A percentile compares a stretch with the other conserved stretches of the same genome.
Evolutionary conservation across 768 basidiomycete genomes (phyloP).

Genomic region (Lactifluus rugatus): DNA sequence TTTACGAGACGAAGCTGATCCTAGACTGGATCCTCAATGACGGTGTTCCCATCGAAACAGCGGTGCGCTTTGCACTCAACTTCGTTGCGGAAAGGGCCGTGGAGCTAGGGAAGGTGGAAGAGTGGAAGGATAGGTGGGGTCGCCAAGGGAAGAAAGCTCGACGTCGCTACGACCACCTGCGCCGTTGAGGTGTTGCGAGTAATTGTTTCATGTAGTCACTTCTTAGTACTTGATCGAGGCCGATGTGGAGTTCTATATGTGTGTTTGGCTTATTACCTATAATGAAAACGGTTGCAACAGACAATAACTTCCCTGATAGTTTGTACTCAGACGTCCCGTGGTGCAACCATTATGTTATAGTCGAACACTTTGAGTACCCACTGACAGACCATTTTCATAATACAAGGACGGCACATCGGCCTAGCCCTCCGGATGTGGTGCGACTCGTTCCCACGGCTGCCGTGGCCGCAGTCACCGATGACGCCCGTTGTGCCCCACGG

Average conservation of each 20-base stretch:
- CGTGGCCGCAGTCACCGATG: neutral
- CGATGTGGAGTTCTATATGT: neutral
- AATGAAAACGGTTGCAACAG: neutral
- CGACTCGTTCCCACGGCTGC: too few relatives aligned
- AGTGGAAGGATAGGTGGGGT: neutral
- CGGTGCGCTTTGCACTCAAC: neutral
- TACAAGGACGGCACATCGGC: neutral
- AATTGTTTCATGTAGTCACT: neutral
- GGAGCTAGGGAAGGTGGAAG: neutral
- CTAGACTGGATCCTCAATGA: neutral
- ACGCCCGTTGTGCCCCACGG: neutral
- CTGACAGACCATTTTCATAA: too few relatives aligned
- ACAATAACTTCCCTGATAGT: too few relatives aligned
- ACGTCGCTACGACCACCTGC: neutral
- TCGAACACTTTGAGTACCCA: too few relatives aligned
- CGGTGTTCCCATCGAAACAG: neutral
- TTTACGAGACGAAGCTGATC: neutral
- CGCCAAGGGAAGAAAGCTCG: neutral
- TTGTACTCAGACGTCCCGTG: too few relatives aligned
- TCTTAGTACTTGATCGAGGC: neutral
- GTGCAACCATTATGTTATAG: neutral
- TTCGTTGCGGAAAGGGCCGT: neutral
- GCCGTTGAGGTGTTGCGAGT: neutral
- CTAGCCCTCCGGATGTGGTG: too few relatives aligned
- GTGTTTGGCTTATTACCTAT: neutral